Base-by-base conservation (phyloP, 2,329 filamentous ascomycete genomes). In the Aspergillus sojae region DNA sequence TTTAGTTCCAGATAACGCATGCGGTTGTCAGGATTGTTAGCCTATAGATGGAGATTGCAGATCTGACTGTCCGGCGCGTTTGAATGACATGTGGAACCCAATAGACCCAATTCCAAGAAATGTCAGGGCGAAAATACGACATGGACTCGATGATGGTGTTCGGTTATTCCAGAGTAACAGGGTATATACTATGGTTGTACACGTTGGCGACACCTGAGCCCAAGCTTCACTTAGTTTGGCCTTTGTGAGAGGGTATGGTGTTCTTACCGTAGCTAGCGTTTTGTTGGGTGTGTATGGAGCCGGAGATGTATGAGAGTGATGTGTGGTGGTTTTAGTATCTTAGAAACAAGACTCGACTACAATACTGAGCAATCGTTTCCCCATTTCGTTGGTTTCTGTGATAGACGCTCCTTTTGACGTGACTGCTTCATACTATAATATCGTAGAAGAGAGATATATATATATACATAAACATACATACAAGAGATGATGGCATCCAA, bases 391-490 rank as follows among this genome's bases (percentile, higher is more conserved):
- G 34, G 14, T 16, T 43, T 43, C 41, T 43, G 41, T 43, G 41
- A n/a, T 43, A 46, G 48, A 54, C 21, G 19, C 14, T 36, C 26
- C 30, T 36, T 41, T 55, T 32, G n/a, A 55, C 36, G 32, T 19
- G 52, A 34, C 28, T 58, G 28, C 26, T 36, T 36, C 34, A 36
- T 21, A 26, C 48, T 26, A 28, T 21, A 43, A 58, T 48, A 34
- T 58, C 19, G 19, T 48, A 26, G 14, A 11, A 6, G 21, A 6
- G 21, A 58, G 12, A 48, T 26, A 32, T 58, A 48, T 58, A 21
- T 21, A 58, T 36, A 58, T 34, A 58, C 19, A 58, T 45, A 23
- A 58, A 45, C 28, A 46, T 58, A 48, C 56, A 58, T 58, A 58
- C 56, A 58, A 43, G 56, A 48, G 28, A 58, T 43, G 55, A 45